Conservation (phyloP, 1,139 yeast genomes). For the Eremothecium gossypii region DNA sequence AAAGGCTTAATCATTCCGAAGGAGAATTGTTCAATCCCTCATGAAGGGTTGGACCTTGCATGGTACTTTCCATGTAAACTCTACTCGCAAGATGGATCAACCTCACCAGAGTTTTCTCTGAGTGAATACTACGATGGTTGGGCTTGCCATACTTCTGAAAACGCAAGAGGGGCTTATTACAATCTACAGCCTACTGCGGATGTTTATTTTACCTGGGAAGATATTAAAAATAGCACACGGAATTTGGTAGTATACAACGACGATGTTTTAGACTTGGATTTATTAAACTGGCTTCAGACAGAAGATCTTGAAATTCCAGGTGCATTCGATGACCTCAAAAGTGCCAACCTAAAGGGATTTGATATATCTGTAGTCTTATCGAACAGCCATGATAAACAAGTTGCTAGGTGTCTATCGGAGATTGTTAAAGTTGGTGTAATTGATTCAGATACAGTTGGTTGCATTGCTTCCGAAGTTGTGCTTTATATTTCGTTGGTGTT, state of each 20-base stretch:
- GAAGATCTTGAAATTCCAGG: conserved; percentile 66
- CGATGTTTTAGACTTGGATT: conserved; percentile 69
- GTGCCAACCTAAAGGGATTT: conserved; percentile 57
- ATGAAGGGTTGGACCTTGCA: conserved; percentile 54
- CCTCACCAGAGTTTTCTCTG: conserved; percentile 49
- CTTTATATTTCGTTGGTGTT: conserved; percentile 72
- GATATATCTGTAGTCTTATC: conserved; percentile 76
- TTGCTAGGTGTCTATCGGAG: conserved; percentile 80
- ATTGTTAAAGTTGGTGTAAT: conserved; percentile 80
- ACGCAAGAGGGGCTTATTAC: conserved; percentile 64
- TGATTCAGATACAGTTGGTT: conserved; percentile 89
- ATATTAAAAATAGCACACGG: conserved; percentile 58
- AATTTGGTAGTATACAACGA: conserved; percentile 84
- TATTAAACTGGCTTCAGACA: conserved; percentile 62
- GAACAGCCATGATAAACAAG: conserved; percentile 54
- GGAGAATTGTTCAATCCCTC: conserved; percentile 61
- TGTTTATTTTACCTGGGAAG: conserved; percentile 87
- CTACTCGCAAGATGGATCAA: conserved; percentile 59
- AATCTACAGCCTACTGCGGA: conserved; percentile 55
- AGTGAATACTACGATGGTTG: conserved; percentile 64
- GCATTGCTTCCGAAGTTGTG: conserved; percentile 83
- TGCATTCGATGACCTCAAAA: conserved; percentile 53
- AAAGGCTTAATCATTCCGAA: conserved; percentile 70
- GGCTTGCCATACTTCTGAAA: conserved; percentile 77
- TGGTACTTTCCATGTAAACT: conserved; percentile 95